Evolutionary conservation across 2,329 filamentous ascomycete species (phyloP), one percentile per base, ranked within the genome.

Genomic region (Colletotrichum sp.): DNA sequence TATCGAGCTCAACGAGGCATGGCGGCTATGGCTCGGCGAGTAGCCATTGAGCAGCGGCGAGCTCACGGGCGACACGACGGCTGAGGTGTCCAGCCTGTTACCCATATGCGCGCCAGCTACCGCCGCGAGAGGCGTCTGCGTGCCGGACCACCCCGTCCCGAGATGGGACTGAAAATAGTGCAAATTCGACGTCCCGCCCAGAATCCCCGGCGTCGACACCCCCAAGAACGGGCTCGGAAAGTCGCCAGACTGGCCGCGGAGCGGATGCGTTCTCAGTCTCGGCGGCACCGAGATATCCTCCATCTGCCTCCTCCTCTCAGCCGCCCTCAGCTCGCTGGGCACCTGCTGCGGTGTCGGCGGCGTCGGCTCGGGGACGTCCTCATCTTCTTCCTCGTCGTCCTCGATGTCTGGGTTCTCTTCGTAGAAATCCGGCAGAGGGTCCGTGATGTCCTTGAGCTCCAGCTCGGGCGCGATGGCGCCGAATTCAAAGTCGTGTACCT

Each of bases 381-480:
- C 81, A 0, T 84, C 83, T 3, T 86, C 86, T 5, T 85, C 86
- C 4, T 87, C 86, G 4, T 89, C 88, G 4, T 87, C 88, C 8
- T 85, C 85, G 12, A 88, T 88, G 15, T 92, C 90, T 48, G 92
- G 87, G 30, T 94, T 92, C 79, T 95, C 93, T 80, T 98, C 97
- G 87, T 99, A 99, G 82, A 99, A 99, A 81, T 99, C 97, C 1
- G 96, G 93, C 74, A 98, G 90, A 3, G 97, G 97, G 83, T 99
- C 96, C 80, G 96, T 98, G 77, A 99, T 96, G 84, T 98, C 97
- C 86, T 98, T 98, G 81, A 99, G 93, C 82, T 98, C 95, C 57
- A 99, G 91, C 79, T 94, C 91, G 3, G 97, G 97, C 52, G 94
- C 90, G 66, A 96, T 92, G 32, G 89, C 92, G 64, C 97, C 97